phyloP scores from a whole-genome alignment of 2,329 filamentous ascomycete genomes.

The Neofusicoccum parvum region DNA sequence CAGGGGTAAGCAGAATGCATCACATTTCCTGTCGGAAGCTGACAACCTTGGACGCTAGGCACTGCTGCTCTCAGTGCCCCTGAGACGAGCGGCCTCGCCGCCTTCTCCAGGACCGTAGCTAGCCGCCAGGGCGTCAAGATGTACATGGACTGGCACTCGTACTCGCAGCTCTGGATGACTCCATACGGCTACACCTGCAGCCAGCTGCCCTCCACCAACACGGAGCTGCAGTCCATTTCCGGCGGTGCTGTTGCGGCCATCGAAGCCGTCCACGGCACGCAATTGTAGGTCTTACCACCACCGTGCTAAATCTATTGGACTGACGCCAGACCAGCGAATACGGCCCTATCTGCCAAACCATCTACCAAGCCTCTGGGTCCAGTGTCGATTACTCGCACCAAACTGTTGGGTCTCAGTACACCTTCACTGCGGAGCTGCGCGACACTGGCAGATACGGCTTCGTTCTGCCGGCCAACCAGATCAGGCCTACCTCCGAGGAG shows the following conservation, averaged over 20 bases:
- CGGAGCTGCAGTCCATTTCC: conserved; percentile 54
- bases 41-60: conserved; percentile 35
- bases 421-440: conserved; percentile 54
- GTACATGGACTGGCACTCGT: conserved; percentile 68
- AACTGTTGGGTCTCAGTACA: conserved; percentile 45
- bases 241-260: conserved; percentile 55
- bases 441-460: conserved; percentile 54
- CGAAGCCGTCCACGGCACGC: conserved; percentile 44
- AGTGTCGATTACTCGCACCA: conserved; percentile 50
- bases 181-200: conserved; percentile 63
- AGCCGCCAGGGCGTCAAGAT: conserved; percentile 56
- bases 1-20: conserved; percentile 2
- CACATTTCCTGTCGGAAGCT: neutral
- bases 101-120: conserved; percentile 49
- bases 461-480: conserved; percentile 52
- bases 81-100: conserved; percentile 47
- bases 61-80: conserved; percentile 36
- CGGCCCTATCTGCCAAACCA: conserved; percentile 60
- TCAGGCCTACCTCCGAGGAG: conserved; percentile 50
- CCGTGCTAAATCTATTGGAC: neutral
- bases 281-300: neutral
- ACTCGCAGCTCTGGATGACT: conserved; percentile 34
- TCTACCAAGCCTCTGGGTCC: conserved; percentile 59
- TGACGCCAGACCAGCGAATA: neutral
- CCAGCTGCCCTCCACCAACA: conserved; percentile 49